These are phyloP conservation scores for Marasmius sp. DNA, from an alignment of 1,284 basidiomycete species.

Conservation along the genomic window DNA sequence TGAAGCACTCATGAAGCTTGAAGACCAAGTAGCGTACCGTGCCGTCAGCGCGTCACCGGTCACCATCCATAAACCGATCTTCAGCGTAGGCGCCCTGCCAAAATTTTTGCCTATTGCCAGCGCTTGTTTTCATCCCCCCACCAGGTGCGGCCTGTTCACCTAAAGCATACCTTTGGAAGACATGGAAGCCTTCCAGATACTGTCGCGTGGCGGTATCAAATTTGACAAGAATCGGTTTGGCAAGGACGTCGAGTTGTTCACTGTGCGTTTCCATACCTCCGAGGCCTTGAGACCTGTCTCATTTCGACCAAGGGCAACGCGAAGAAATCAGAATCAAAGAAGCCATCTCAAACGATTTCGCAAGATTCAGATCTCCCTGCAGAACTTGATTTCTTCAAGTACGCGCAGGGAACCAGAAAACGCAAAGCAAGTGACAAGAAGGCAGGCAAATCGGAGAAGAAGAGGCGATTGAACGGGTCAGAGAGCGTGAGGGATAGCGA, in stretches of 20 bases:
- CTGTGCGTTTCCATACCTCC: neutral
- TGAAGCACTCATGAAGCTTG: no score
- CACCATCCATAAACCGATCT: no score
- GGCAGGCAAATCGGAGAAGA: conserved; percentile 13
- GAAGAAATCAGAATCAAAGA: conserved; percentile 12
- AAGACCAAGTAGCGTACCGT: no score
- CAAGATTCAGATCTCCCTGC: conserved; percentile 58
- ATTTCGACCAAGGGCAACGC: conserved; percentile 3
- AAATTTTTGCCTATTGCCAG: no score
- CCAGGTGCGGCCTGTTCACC: no score
- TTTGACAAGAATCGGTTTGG: conserved; percentile 76
- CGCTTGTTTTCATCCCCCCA: no score
- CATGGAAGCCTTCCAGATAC: conserved; percentile 77
- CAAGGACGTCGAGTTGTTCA: conserved; percentile 28
- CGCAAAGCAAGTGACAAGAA: conserved; percentile 34
- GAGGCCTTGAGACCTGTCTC: neutral
- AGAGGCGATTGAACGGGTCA: conserved; percentile 39
- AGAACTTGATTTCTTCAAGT: conserved; percentile 89
- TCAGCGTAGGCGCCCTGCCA: no score
- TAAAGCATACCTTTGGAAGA: no score
- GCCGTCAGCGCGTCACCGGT: no score
- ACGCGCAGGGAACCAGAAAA: conserved; percentile 58
- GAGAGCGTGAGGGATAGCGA: conserved; percentile 25
- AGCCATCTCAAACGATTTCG: neutral
- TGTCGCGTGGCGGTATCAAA: conserved; percentile 72